Percentiles rank a stretch among this genome's conserved stretches.
phyloP scores from a whole-genome alignment of 768 basidiomycete genomes.

The Tulasnella sp. region DNA sequence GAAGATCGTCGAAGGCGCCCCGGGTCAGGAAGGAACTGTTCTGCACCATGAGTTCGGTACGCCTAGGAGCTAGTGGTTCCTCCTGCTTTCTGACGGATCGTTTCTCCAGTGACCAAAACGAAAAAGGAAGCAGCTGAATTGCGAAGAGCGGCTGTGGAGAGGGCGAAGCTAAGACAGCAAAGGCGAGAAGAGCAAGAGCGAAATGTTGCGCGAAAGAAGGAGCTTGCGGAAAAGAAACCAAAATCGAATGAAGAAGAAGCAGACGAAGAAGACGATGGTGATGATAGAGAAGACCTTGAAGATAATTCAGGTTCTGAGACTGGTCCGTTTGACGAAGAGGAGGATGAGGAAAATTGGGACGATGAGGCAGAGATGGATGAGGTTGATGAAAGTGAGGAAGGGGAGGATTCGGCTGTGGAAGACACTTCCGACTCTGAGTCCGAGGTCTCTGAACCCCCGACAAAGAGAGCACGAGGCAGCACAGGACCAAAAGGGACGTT shows the following conservation, averaged over 20 bases:
- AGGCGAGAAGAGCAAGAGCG: conserved; percentile 81
- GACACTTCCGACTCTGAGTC: conserved; percentile 8
- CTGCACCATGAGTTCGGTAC: conserved; percentile 90
- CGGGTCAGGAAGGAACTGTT: conserved; percentile 85
- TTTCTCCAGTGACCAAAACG: conserved; percentile 70
- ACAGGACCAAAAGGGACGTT: neutral
- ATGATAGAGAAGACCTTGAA: conserved; percentile 28
- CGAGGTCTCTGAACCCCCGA: conserved; percentile 3
- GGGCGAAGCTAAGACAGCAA: conserved; percentile 60
- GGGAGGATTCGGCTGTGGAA: conserved; percentile 6
- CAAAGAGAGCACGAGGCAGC: conserved; percentile 10
- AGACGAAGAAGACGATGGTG: conserved; percentile 30
- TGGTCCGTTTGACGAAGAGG: too few relatives aligned
- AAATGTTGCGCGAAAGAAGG: conserved; percentile 79
- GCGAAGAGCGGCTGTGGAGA: conserved; percentile 63
- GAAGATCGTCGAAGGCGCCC: conserved; percentile 89
- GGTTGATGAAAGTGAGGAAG: conserved; percentile 25
- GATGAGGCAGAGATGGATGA: conserved; percentile 30
- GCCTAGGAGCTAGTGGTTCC: neutral
- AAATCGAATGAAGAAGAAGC: conserved; percentile 24
- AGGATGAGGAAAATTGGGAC: conserved; percentile 31
- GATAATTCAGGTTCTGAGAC: too few relatives aligned
- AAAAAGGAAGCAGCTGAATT: conserved; percentile 57
- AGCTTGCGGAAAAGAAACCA: conserved; percentile 24
- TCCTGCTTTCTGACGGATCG: neutral